Conservation (phyloP, 176 grass and related monocot species). For the Phyllostachys edulis region DNA sequence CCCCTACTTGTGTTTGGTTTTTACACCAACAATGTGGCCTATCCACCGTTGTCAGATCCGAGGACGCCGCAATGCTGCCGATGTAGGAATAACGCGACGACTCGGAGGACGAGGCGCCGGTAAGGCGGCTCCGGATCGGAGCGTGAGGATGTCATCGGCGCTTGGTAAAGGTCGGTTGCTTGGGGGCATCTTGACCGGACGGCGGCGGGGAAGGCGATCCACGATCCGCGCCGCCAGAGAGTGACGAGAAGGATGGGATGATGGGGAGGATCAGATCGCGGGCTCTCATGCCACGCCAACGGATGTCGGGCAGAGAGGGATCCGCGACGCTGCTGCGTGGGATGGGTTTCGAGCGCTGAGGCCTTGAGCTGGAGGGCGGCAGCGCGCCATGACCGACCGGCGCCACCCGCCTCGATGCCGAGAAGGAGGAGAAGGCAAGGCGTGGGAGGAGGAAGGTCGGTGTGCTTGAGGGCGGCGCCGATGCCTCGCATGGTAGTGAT, state of each 20-base stretch:
- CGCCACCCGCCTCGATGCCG: conserved; percentile 39
- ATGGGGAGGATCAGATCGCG: conserved; percentile 15
- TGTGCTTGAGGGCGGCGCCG: conserved; percentile 43
- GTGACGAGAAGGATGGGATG: conserved; percentile 35
- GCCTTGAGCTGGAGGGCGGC: conserved; percentile 15
- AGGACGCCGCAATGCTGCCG: too few species aligned
- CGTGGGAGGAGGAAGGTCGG: conserved; percentile 38
- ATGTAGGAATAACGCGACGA: conserved; percentile 6
- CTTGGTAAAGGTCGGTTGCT: conserved; percentile 34
- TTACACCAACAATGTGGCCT: too few species aligned
- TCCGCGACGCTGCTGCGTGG: conserved; percentile 22
- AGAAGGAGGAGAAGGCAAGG: conserved; percentile 46
- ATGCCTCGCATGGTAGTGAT: conserved; percentile 39
- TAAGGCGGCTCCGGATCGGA: not conserved
- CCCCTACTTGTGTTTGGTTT: too few species aligned
- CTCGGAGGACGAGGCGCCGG: not conserved
- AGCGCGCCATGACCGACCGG: conserved; percentile 47
- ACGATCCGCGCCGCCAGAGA: conserved; percentile 31
- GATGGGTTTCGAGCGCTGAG: conserved; percentile 30
- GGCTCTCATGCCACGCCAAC: conserved; percentile 38
- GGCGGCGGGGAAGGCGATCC: conserved; percentile 9
- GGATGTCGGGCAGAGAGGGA: not conserved
- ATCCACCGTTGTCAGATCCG: too few species aligned
- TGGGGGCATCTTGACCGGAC: conserved; percentile 2
- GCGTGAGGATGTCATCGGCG: not conserved